phyloP scores from a whole-genome alignment of 306 rosid species.

The Trichosanthes cucumerina region DNA sequence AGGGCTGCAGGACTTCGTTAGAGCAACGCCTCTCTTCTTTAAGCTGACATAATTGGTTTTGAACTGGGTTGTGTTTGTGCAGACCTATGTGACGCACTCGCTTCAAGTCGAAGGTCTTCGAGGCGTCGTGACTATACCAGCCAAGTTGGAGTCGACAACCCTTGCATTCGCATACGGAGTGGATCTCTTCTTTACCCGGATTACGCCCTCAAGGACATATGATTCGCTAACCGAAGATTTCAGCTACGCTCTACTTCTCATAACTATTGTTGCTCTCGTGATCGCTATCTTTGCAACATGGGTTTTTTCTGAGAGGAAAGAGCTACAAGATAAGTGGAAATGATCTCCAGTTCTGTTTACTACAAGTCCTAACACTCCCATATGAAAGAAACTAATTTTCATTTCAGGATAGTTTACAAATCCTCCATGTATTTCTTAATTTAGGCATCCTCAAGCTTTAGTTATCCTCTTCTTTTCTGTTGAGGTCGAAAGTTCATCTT shows the following conservation, averaged over 20 bases:
- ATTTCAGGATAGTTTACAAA: not conserved
- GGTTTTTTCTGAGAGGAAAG: conserved; percentile 83
- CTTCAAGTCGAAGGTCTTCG: conserved; percentile 81
- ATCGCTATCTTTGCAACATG: conserved; percentile 84
- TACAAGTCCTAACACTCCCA: not conserved
- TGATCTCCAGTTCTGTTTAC: conserved; percentile 26
- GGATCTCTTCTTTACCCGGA: conserved; percentile 79
- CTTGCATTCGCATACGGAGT: conserved; percentile 86
- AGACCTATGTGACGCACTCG: conserved; percentile 82
- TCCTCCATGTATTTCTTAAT: not conserved
- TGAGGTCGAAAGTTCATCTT: not conserved
- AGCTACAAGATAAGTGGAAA: conserved; percentile 87
- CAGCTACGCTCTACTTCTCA: conserved; percentile 94
- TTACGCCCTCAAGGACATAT: conserved; percentile 85
- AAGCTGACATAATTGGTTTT: not conserved
- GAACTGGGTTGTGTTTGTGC: conserved; percentile 20
- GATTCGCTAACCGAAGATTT: conserved; percentile 98
- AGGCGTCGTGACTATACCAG: conserved; percentile 70
- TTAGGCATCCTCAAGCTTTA: not conserved
- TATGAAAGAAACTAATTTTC: not conserved
- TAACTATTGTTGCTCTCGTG: conserved; percentile 77
- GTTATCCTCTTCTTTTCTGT: not conserved
- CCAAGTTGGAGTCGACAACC: conserved; percentile 91
- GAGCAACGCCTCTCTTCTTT: not conserved
- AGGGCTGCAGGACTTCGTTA: not conserved